Evolutionary conservation across 2,329 filamentous ascomycete species (phyloP), one percentile per base, ranked within the genome.

Genomic region (Chaetothyriales sp.): DNA sequence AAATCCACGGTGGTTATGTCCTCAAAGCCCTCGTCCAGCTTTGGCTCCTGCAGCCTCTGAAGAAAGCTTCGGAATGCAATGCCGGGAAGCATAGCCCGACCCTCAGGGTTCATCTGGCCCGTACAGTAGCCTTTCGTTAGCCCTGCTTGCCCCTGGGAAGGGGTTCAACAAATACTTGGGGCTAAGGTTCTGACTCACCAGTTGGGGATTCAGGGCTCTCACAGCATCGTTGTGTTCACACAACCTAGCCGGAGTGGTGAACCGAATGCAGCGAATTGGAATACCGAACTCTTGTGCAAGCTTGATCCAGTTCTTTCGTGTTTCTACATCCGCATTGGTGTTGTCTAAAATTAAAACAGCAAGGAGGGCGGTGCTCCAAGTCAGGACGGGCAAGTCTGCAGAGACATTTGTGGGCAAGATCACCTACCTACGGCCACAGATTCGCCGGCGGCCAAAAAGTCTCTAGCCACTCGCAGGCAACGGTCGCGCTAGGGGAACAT

Each of bases 171-270:
- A 22, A 22, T 19, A 56, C 48, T 66, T 64, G 15, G 44, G 42
- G 20, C 18, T 20, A 28, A 43, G n/a, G n/a, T 32, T 20, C 32
- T 39, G 32, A 39, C 32, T 39, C 32, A 39, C 32, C 8, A 36
- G 19, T 46, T 62, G 59, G 49, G 65, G 64, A 56, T 73, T 77
- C 57, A 89, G 70, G 1, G 87, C 79, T 53, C 92, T 78, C 47
- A 94, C 85, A 1, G 78, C 79, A 63, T 94, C 85, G 63, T 98
- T 98, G 69, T 98, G 92, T 64, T 88, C 80, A 65, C 78, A 80
- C 7, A 95, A 64, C 44, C 77, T 74, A 22, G 80, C 66, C 1
- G 81, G 73, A 10, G 87, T 83, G 48, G 81, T 84, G 70, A 98
- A 92, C 66, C 84, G 83, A 8, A 96, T 73, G 62, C 90, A 94